Evolutionary conservation across 2,329 filamentous ascomycete genomes (phyloP).

Genomic region (Alternaria tenuissima): DNA sequence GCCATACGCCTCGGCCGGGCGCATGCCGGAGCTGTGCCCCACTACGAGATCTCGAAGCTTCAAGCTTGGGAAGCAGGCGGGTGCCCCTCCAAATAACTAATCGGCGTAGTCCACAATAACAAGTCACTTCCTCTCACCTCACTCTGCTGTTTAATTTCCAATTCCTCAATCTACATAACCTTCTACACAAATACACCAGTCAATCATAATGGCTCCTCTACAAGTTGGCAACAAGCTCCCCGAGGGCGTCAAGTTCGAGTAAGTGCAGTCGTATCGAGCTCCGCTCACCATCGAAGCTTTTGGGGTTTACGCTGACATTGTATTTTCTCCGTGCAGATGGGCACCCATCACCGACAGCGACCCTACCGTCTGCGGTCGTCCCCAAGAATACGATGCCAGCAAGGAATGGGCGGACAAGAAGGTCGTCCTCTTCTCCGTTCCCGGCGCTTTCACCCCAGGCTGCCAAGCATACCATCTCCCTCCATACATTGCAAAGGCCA

Average conservation of each 20-base stretch:
- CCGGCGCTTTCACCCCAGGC: constrained; percentile 84
- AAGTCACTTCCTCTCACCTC: background rate
- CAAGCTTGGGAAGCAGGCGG: constrained; percentile 22
- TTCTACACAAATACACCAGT: constrained; percentile 5
- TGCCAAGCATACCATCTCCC: constrained; percentile 84
- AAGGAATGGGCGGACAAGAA: constrained; percentile 77
- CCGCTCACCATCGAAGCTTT: background rate
- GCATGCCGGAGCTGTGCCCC: constrained; percentile 15
- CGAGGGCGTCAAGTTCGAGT: constrained; percentile 78
- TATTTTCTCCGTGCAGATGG: constrained; percentile 62
- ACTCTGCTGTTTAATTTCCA: background rate
- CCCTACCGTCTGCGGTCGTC: constrained; percentile 79
- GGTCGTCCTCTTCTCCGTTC: constrained; percentile 73
- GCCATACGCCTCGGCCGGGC: constrained; percentile 11
- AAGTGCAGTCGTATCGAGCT: constrained; percentile 43
- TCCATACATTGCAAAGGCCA: constrained; percentile 79
- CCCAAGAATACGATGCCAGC: constrained; percentile 79
- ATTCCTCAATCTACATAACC: background rate
- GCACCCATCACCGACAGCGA: constrained; percentile 77
- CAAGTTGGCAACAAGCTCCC: constrained; percentile 87
- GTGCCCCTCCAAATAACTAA: constrained; percentile 19
- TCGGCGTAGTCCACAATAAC: background rate
- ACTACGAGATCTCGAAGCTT: constrained; percentile 28
- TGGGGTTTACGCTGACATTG: constrained; percentile 1
- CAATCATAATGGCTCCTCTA: constrained; percentile 67